Percentiles rank a stretch among this genome's conserved stretches.
These are phyloP conservation scores for Fusarium sp. DNA, from an alignment of 2,329 filamentous ascomycete genomes.

Conservation along the genomic window DNA sequence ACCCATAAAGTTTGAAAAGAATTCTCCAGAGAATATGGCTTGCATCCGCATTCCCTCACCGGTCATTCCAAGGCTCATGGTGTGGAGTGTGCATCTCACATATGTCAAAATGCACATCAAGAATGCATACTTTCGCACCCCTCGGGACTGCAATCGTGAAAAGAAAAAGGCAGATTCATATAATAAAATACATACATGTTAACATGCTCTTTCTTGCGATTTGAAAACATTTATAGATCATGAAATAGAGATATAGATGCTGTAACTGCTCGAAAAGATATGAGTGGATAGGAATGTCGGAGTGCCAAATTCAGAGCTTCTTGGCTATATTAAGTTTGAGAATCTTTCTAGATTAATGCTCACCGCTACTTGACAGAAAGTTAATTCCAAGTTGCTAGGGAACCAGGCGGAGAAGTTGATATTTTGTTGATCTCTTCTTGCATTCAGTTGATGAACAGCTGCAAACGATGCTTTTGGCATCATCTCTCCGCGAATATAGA, in stretches of 20 bases:
- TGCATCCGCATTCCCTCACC: conserved; percentile 42
- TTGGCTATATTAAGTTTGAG: conserved; percentile 32
- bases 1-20: conserved; percentile 40
- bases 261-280: background rate
- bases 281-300: conserved; percentile 27
- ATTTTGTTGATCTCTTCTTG: conserved; percentile 28
- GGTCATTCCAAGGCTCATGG: conserved; percentile 37
- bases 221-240: background rate
- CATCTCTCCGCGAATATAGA: background rate
- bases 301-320: conserved; percentile 24
- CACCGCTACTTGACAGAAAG: conserved; percentile 32
- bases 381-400: conserved; percentile 40
- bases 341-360: conserved; percentile 32
- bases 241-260: background rate
- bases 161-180: background rate
- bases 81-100: conserved; percentile 40
- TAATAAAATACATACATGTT: background rate
- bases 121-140: conserved; percentile 34
- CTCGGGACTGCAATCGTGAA: conserved; percentile 1
- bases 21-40: conserved; percentile 42
- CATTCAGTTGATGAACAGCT: conserved; percentile 7
- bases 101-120: conserved; percentile 31
- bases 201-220: background rate
- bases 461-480: conserved; percentile 3
- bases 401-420: conserved; percentile 25